Evolutionary conservation across 1,139 yeast genomes (phyloP), one percentile per base, ranked within the genome.

Genomic region (Pichia terricola): DNA sequence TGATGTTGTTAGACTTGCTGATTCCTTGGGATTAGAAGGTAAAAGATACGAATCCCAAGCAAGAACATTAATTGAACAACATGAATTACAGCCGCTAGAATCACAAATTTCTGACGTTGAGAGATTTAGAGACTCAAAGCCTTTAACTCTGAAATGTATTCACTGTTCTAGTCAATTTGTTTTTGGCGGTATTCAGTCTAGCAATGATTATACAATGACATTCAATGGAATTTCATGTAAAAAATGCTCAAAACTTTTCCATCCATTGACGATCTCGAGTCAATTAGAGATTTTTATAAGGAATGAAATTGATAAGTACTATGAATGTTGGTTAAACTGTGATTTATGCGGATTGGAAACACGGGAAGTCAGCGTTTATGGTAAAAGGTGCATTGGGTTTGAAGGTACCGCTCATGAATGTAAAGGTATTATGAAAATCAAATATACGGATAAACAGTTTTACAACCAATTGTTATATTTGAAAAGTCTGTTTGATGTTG

Each of bases 321-420:
- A 94, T 59, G 80, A 85, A 22, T 94, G 91, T 4, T 81, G 94
- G 89, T 67, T 88, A 37, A 67, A 65, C 0, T 94, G 99, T 65
- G 94, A 84, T 59, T 96, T 89, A 54, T 94, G 99, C 68, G 88
- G 85, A 7, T 69, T 77, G 44, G 71, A 73, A 26, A 89, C 97
- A 0, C 73, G 96, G 50, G 95, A 89, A 58, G 73, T 91, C 27
- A 79, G 91, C 11, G 96, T 89, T 3, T 88, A 86, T 57, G 97
- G 96, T 48, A 79, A 79, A 54, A 72, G 94, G 53, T 91, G 98
- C 65, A 71, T 88, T 47, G 82, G 84, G 42, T 62, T 63, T 48
- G 73, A 72, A 52, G 86, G 86, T 6, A 70, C 67, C 40, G 79
- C 79, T 1, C 72, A 68, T 53, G 79, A 79, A 30, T 91, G 97